Evolutionary conservation across 208 protist species (phyloP).

Genomic region (Blastocrithidia nonstop): DNA sequence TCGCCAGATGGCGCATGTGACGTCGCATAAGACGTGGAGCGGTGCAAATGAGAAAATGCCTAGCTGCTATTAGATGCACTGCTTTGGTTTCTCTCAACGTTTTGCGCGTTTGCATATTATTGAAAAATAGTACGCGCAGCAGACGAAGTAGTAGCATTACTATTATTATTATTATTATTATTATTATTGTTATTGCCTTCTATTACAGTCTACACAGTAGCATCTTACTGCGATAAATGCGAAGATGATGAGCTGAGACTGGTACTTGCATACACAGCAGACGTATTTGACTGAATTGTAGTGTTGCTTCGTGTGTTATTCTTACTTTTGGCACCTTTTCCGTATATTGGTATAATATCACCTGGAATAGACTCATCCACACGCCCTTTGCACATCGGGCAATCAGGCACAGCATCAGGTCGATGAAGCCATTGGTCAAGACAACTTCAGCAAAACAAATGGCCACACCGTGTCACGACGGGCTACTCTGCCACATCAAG

Average conservation of each 20-base stretch:
- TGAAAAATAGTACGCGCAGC: no score
- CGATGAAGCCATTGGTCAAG: conserved; percentile 58
- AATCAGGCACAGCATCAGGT: conserved; percentile 21
- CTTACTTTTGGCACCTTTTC: conserved; percentile 24
- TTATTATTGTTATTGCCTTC: neutral
- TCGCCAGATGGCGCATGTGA: no score
- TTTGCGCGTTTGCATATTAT: no score
- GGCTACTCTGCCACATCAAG: conserved; percentile 47
- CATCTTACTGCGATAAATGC: no score
- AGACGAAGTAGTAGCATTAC: neutral
- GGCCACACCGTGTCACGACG: conserved; percentile 72
- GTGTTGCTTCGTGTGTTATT: neutral
- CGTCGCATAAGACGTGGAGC: no score
- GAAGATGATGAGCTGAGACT: no score
- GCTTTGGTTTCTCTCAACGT: no score
- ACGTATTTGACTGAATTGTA: no score
- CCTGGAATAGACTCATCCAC: conserved; percentile 29
- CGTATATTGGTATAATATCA: conserved; percentile 73
- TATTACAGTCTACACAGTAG: neutral
- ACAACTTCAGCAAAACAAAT: conserved; percentile 78
- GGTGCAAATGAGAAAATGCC: no score
- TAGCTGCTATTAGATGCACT: no score
- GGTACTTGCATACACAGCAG: no score
- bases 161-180: neutral
- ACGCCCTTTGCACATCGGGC: conserved; percentile 64